Evolutionary conservation across 2,329 filamentous ascomycete genomes (phyloP).

Genomic region (Ophiostoma himal-ulmi): DNA sequence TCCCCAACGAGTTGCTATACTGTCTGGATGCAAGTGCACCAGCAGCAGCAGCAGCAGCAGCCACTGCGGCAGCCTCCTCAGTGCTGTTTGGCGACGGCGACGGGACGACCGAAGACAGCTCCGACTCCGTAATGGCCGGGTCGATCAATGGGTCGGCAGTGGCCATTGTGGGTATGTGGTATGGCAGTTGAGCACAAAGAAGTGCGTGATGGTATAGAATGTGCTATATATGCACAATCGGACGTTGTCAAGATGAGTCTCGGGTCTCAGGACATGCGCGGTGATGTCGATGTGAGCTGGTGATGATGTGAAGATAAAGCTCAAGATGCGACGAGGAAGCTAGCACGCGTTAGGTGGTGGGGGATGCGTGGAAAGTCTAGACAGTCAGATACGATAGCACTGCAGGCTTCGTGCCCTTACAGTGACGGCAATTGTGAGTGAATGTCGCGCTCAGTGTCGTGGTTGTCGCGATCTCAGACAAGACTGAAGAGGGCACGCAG

Average conservation of each 20-base stretch:
- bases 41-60: not conserved
- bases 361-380: no score
- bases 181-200: not conserved
- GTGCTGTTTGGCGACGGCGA: not conserved
- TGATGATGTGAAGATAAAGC: not conserved
- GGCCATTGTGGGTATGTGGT: not conserved
- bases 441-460: not conserved
- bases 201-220: not conserved
- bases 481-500: not conserved
- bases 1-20: not conserved
- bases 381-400: not conserved
- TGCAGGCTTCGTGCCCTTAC: not conserved
- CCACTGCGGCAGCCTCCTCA: not conserved
- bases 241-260: not conserved
- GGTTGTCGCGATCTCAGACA: not conserved
- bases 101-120: not conserved
- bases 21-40: not conserved
- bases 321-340: not conserved
- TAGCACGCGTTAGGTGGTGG: no score
- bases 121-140: conserved; percentile 18
- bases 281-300: not conserved
- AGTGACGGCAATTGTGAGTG: not conserved
- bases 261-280: no score
- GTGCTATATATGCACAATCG: not conserved
- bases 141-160: conserved; percentile 17